Evolutionary conservation across 192 early-diverging fungal genomes (phyloP).

Genomic region (Spizellomyces sp.): DNA sequence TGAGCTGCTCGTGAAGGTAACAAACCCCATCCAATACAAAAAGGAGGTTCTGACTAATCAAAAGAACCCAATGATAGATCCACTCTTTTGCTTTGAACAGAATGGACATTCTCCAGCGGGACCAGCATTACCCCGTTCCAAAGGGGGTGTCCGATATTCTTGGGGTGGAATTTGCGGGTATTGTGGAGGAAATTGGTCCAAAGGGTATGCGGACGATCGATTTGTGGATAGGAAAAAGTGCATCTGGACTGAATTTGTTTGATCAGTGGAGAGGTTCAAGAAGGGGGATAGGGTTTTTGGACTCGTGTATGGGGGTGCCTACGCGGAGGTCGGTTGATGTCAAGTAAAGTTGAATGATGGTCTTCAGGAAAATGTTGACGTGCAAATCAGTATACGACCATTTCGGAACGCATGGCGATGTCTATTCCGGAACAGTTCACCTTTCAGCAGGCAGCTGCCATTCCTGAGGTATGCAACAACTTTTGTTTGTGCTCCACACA

Average conservation of each 20-base stretch:
- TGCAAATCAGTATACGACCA: conserved; percentile 49
- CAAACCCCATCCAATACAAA: neutral
- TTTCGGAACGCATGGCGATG: conserved; percentile 58
- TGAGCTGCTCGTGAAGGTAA: conserved; percentile 38
- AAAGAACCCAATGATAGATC: conserved; percentile 37
- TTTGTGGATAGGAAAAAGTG: neutral
- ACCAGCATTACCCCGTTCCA: conserved; percentile 71
- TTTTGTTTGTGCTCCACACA: neutral
- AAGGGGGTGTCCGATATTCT: conserved; percentile 63
- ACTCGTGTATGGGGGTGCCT: conserved; percentile 71
- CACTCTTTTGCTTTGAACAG: conserved; percentile 71
- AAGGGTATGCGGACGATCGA: conserved; percentile 25
- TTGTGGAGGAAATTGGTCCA: conserved; percentile 52
- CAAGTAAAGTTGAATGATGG: neutral
- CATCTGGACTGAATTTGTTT: neutral
- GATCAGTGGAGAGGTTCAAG: conserved; percentile 41
- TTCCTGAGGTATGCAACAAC: conserved; percentile 55
- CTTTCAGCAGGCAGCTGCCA: conserved; percentile 76
- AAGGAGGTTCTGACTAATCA: neutral
- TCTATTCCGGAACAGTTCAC: conserved; percentile 65
- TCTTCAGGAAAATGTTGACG: neutral
- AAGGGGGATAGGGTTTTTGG: conserved; percentile 81
- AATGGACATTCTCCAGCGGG: conserved; percentile 76
- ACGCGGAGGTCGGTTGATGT: conserved; percentile 56
- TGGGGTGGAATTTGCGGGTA: conserved; percentile 76